These are phyloP conservation scores for Hypoxylon lenormandii DNA, from an alignment of 495 filamentous ascomycete genomes.

Conservation along the genomic window DNA sequence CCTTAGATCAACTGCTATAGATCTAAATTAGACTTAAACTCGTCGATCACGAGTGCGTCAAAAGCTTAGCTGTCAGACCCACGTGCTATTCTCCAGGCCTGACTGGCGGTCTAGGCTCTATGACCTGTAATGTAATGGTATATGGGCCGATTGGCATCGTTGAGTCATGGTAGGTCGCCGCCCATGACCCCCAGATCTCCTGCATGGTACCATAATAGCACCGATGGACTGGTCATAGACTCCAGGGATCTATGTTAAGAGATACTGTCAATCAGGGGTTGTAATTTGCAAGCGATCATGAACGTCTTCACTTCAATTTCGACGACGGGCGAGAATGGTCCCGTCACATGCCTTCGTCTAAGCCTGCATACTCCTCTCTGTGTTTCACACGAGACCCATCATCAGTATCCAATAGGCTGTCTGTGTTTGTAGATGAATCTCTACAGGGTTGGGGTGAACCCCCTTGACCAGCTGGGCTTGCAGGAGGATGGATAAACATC, in stretches of 20 bases:
- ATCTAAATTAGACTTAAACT: neutral
- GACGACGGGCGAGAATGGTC: neutral
- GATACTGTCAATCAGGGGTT: neutral
- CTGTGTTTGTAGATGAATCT: conserved; percentile 11
- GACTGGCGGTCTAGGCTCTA: neutral
- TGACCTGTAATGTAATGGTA: conserved; percentile 1
- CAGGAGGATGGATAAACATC: conserved; percentile 34
- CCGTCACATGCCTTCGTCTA: conserved; percentile 5
- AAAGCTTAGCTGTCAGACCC: conserved; percentile 14
- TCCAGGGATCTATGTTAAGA: neutral
- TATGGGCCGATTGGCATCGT: neutral
- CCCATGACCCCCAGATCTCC: neutral
- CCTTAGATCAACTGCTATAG: neutral
- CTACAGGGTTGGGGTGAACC: neutral
- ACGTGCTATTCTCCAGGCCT: conserved; percentile 16
- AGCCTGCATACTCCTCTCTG: conserved; percentile 1
- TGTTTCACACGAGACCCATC: neutral
- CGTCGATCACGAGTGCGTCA: conserved; percentile 13
- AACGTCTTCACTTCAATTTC: conserved; percentile 9
- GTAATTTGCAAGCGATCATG: neutral
- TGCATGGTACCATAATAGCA: neutral
- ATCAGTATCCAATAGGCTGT: conserved; percentile 12
- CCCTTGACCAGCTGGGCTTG: conserved; percentile 21
- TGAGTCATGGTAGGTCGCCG: neutral
- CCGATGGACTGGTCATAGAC: neutral